Percentiles rank a stretch among this genome's conserved stretches.
phyloP scores from a whole-genome alignment of 371 early-diverging fungal genomes.

The Entomophthora muscae region DNA sequence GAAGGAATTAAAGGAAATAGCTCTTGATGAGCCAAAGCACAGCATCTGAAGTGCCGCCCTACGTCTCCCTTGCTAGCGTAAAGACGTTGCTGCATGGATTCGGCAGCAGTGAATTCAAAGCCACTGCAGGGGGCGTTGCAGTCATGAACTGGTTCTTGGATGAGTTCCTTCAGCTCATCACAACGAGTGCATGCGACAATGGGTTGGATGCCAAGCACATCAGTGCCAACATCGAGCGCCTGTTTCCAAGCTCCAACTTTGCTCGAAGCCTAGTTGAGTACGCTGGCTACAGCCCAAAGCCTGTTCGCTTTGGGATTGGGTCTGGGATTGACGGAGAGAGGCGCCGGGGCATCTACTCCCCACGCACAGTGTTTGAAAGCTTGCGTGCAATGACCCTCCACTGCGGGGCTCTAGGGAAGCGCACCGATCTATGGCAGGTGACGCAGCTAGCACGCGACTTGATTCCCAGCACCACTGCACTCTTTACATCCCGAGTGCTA shows the following conservation, averaged over 20 bases:
- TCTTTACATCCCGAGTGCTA: background rate
- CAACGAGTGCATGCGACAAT: background rate
- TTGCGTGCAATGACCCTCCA: background rate
- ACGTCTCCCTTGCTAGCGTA: background rate
- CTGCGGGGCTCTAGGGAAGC: background rate
- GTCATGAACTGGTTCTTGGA: background rate
- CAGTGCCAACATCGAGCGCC: background rate
- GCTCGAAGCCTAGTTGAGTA: background rate
- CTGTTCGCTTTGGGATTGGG: background rate
- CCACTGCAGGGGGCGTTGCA: background rate
- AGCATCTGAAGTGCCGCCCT: background rate
- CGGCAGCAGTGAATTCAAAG: background rate
- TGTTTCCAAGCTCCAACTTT: background rate
- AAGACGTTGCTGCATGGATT: background rate
- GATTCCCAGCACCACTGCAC: background rate
- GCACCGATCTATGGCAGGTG: background rate
- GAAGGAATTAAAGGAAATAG: no score
- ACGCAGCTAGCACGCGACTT: background rate
- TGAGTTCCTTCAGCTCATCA: background rate
- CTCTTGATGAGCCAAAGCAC: background rate
- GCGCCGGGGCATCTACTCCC: background rate
- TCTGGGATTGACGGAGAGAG: background rate
- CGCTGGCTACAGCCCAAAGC: background rate
- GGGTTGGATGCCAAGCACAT: background rate
- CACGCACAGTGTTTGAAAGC: background rate